phyloP scores from a whole-genome alignment of 345 rosid species.

The Noccaea caerulescens region DNA sequence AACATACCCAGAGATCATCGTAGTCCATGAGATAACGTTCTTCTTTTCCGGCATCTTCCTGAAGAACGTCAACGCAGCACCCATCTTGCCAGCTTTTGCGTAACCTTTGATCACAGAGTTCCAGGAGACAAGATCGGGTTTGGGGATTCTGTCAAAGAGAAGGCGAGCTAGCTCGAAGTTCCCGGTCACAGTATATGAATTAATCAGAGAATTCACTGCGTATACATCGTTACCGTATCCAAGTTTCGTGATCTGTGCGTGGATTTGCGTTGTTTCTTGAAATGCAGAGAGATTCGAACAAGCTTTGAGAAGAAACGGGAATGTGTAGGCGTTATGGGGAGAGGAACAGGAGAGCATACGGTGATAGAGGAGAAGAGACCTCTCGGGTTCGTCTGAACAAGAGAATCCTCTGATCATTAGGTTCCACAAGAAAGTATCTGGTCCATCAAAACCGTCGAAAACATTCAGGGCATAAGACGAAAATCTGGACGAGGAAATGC shows the following conservation, averaged over 20 bases:
- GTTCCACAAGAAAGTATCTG: constrained; percentile 67
- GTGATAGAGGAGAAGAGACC: constrained; percentile 54
- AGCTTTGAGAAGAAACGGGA: constrained; percentile 76
- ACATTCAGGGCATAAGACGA: constrained; percentile 52
- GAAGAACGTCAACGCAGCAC: constrained; percentile 50
- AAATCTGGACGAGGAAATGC: constrained; percentile 45
- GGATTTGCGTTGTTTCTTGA: constrained; percentile 60
- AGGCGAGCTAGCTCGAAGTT: constrained; percentile 44
- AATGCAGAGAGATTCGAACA: constrained; percentile 56
- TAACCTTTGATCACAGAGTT: constrained; percentile 70
- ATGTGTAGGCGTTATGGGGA: constrained; percentile 60
- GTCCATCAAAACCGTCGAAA: constrained; percentile 48
- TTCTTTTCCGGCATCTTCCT: constrained; percentile 47
- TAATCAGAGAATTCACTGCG: constrained; percentile 60
- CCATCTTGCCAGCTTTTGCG: constrained; percentile 52
- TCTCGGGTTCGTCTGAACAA: constrained; percentile 49
- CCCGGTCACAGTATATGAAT: constrained; percentile 54
- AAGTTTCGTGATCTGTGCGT: constrained; percentile 54
- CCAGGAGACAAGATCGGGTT: constrained; percentile 67
- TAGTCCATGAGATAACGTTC: constrained; percentile 67
- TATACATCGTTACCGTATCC: constrained; percentile 58
- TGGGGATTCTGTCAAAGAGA: constrained; percentile 51
- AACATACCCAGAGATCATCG: constrained; percentile 68
- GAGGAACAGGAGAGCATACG: constrained; percentile 56
- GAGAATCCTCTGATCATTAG: constrained; percentile 66